phyloP scores from a whole-genome alignment of 768 basidiomycete genomes.

The Suillus tomentosus region DNA sequence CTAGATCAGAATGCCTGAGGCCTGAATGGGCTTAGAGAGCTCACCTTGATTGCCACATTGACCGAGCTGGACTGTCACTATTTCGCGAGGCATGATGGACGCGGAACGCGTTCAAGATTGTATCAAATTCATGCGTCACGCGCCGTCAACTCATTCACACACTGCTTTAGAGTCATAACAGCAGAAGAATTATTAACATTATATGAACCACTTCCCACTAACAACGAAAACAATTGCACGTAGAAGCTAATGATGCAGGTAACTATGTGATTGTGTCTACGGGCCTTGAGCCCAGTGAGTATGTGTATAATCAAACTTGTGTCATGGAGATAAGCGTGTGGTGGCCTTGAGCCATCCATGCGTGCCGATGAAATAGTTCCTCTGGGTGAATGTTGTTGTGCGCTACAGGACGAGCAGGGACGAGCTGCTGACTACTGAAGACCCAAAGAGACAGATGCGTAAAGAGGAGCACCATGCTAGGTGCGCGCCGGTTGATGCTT shows the following conservation, averaged over 20 bases:
- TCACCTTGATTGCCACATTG: conserved; percentile 93
- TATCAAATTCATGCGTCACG: conserved; percentile 15
- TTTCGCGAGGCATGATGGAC: conserved; percentile 73
- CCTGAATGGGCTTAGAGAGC: conserved; percentile 27
- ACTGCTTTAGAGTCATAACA: conserved; percentile 3
- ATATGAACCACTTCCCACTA: conserved; percentile 21
- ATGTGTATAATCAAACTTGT: conserved; percentile 18
- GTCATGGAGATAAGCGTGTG: conserved; percentile 9
- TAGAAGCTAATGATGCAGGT: conserved; percentile 22
- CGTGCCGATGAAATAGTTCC: conserved; percentile 19
- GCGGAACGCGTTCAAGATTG: conserved; percentile 20
- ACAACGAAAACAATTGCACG: conserved; percentile 15
- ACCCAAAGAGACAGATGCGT: conserved; percentile 12
- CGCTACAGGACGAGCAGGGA: conserved; percentile 11
- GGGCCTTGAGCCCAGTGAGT: conserved; percentile 39
- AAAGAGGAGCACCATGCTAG: conserved; percentile 10
- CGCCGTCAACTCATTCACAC: not conserved
- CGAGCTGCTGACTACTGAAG: conserved; percentile 3
- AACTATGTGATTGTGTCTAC: conserved; percentile 28
- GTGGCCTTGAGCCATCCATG: conserved; percentile 34
- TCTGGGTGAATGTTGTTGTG: conserved; percentile 15
- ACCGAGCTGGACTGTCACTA: conserved; percentile 82
- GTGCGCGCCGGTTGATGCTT: conserved; percentile 27
- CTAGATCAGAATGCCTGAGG: conserved; percentile 14
- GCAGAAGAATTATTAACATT: conserved; percentile 22